Evolutionary conservation across 192 early-diverging fungal species (phyloP).

Genomic region (Backusella macrospora): DNA sequence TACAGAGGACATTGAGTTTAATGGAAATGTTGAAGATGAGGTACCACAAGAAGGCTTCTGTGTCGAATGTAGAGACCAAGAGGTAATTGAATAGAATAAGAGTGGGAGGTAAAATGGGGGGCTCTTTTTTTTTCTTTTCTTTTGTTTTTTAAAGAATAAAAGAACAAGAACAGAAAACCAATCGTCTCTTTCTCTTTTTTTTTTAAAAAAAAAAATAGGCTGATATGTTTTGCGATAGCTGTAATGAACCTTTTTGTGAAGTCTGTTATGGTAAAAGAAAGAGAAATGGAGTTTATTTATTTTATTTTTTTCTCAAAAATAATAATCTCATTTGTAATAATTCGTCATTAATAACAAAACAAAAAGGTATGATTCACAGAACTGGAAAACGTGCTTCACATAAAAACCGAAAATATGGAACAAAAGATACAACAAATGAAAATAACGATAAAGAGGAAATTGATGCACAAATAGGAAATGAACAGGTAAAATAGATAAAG

Average conservation of each 20-base stretch:
- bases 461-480: background rate
- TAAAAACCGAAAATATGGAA: constrained; percentile 28
- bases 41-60: constrained; percentile 67
- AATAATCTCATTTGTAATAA: background rate
- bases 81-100: too few species aligned
- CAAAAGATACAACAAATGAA: background rate
- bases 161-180: background rate
- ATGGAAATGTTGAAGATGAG: constrained; percentile 19
- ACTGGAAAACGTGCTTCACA: constrained; percentile 73
- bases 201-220: too few species aligned
- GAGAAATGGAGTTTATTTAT: background rate
- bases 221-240: constrained; percentile 76
- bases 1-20: constrained; percentile 16
- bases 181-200: background rate
- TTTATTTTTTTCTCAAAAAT: too few species aligned
- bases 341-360: background rate
- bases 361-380: constrained; percentile 73
- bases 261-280: constrained; percentile 72
- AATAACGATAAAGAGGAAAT: background rate
- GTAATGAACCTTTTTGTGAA: constrained; percentile 87
- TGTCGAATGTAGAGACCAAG: constrained; percentile 87
- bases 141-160: background rate
- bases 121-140: too few species aligned
- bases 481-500: background rate
- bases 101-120: too few species aligned